Evolutionary conservation across 495 filamentous ascomycete species (phyloP), one percentile per base, ranked within the genome.

Genomic region (Aspergillus olivimuriae): DNA sequence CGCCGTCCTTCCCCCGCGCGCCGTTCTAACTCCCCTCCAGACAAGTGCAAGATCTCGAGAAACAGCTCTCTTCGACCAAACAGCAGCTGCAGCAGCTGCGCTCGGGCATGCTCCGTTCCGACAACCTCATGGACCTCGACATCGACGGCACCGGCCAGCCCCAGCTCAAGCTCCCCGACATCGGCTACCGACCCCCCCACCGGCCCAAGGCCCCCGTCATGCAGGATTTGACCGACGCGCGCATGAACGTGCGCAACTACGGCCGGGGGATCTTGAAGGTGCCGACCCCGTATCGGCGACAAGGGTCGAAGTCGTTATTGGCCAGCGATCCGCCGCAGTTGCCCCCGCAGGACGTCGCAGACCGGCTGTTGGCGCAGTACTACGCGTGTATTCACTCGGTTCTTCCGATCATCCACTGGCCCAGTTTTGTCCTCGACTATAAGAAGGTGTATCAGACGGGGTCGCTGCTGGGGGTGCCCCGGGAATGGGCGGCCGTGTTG

Each of bases 11-110:
- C 28, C 39, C 38, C n/a, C 28, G 19, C 18, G 33, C 43, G 39
- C 23, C 35, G 51, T 44, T 51, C 63, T 35, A 61, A 53, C 22
- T 9, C 26, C 22, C 26, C 43, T 6, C 21, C 48, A 83, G 79
- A 62, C 92, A 96, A 71, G 88, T 96, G 2, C 92, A 98, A 65
- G 92, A 98, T 63, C 72, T 98, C 18, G 90, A 97, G 62, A 94
- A 87, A 65, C 91, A 95, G 62, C 78, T 98, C 41, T 72, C 80
- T 19, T 74, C 77, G 30, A 75, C 87, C 26, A 83, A 78, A 51
- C 76, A 84, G 34, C 83, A 92, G 63, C 81, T 91, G 45, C 70
- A 70, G 44, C 84, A 82, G 41, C 65, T 90, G 14, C 77, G 82
- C 35, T 78, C 84, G 18, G 62, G 56, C 12, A 58, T 58, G 50